Percentiles rank a stretch among this genome's conserved stretches.
phyloP scores from a whole-genome alignment of 169 alveolate genomes.

The Toxoplasma gondii region DNA sequence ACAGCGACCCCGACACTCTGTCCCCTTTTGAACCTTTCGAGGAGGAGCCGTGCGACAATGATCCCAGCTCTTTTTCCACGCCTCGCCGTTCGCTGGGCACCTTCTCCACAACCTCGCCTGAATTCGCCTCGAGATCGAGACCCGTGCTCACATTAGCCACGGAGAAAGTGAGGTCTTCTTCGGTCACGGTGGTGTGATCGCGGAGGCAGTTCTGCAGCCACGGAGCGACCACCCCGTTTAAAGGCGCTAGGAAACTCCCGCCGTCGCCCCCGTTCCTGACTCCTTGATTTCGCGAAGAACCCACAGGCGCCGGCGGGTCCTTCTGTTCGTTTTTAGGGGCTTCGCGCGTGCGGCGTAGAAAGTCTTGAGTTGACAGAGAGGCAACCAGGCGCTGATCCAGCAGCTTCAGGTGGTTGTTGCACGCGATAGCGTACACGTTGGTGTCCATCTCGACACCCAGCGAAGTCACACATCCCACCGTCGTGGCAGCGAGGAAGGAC shows the following conservation, averaged over 20 bases:
- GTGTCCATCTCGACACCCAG: constrained; percentile 58
- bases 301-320: too few species aligned
- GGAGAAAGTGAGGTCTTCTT: neutral
- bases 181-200: neutral
- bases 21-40: neutral
- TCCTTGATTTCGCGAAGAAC: too few species aligned
- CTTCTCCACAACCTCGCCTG: neutral
- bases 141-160: neutral
- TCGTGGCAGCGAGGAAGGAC: constrained; percentile 55
- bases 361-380: neutral
- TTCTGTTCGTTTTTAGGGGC: neutral
- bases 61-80: neutral
- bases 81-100: neutral
- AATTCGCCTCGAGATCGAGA: neutral
- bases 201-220: neutral
- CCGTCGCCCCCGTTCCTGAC: neutral
- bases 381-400: neutral
- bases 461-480: constrained; percentile 53
- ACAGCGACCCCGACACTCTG: neutral
- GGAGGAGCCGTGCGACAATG: neutral
- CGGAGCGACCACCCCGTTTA: neutral
- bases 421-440: constrained; percentile 56
- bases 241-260: neutral
- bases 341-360: neutral
- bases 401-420: constrained; percentile 46